Evolutionary conservation across 2,329 filamentous ascomycete genomes (phyloP).

Genomic region (Colletotrichum chlorophyti): DNA sequence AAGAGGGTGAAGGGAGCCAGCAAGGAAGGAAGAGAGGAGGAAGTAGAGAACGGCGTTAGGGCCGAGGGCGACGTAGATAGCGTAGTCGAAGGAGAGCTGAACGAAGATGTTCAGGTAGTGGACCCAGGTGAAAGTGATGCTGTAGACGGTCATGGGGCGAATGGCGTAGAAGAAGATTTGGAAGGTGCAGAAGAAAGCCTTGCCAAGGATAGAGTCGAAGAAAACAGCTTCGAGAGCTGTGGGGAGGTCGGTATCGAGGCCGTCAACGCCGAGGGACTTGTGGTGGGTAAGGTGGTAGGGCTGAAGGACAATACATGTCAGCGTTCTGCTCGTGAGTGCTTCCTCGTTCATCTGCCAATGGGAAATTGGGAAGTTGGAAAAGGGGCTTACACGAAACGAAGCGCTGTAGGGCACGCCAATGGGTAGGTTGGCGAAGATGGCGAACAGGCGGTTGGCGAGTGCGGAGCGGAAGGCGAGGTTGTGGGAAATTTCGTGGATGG

Average conservation of each 20-base stretch:
- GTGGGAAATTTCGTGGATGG: constrained; percentile 98
- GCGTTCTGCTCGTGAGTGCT: constrained; percentile 16
- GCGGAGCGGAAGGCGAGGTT: constrained; percentile 91
- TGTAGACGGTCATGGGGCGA: constrained; percentile 93
- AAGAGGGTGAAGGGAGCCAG: constrained; percentile 90
- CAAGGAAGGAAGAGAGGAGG: constrained; percentile 88
- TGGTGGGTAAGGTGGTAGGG: constrained; percentile 99
- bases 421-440: constrained; percentile 92
- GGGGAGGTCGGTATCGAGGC: constrained; percentile 93
- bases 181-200: constrained; percentile 99
- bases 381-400: constrained; percentile 77
- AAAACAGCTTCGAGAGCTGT: constrained; percentile 91
- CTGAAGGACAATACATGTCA: constrained; percentile 47
- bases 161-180: constrained; percentile 99
- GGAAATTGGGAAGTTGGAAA: too few species aligned
- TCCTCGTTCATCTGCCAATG: not conserved
- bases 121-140: constrained; percentile 83
- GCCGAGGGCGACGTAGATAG: constrained; percentile 67
- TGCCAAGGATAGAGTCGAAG: constrained; percentile 92
- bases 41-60: constrained; percentile 79
- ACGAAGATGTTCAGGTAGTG: constrained; percentile 82
- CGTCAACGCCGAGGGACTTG: constrained; percentile 96
- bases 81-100: constrained; percentile 80
- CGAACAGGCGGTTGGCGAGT: constrained; percentile 81
- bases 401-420: constrained; percentile 97